phyloP scores from a whole-genome alignment of 805 yeast genomes.

The Candida sithepensis region DNA sequence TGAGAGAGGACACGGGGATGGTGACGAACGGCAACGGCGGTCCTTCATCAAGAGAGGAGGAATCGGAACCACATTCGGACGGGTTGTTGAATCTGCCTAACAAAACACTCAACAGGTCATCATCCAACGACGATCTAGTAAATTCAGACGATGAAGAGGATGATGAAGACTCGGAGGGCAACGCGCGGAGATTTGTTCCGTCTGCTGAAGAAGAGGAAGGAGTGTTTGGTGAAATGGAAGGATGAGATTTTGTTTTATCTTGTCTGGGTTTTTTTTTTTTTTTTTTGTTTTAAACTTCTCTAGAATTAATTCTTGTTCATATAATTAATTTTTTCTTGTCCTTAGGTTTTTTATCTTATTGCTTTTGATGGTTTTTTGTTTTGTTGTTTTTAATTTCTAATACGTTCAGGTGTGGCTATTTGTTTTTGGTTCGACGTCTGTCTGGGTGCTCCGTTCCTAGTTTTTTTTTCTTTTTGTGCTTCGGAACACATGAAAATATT shows the following conservation, averaged over 20 bases:
- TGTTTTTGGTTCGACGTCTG: not conserved
- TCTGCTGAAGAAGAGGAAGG: constrained; percentile 26
- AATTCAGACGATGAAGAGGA: constrained; percentile 21
- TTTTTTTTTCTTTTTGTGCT: not conserved
- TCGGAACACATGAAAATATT: not conserved
- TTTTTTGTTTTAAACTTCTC: no score
- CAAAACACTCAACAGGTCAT: not conserved
- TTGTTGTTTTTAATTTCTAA: not conserved
- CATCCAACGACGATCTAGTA: constrained; percentile 9
- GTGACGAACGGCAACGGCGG: no score
- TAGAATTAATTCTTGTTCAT: not conserved
- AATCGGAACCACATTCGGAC: not conserved
- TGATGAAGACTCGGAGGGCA: constrained; percentile 2
- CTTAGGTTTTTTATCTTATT: not conserved
- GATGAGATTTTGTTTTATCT: constrained; percentile 6
- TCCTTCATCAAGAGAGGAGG: not conserved
- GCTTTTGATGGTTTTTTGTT: not conserved
- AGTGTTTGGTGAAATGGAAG: constrained; percentile 38
- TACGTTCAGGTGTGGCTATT: not conserved
- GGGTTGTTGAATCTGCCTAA: not conserved
- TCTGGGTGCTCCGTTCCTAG: not conserved
- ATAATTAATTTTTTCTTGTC: not conserved
- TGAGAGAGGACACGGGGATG: not conserved
- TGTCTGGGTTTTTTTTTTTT: no score
- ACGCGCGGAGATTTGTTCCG: constrained; percentile 5